Conservation (phyloP, 257 asterid species). For the Solanum medicagineum region DNA sequence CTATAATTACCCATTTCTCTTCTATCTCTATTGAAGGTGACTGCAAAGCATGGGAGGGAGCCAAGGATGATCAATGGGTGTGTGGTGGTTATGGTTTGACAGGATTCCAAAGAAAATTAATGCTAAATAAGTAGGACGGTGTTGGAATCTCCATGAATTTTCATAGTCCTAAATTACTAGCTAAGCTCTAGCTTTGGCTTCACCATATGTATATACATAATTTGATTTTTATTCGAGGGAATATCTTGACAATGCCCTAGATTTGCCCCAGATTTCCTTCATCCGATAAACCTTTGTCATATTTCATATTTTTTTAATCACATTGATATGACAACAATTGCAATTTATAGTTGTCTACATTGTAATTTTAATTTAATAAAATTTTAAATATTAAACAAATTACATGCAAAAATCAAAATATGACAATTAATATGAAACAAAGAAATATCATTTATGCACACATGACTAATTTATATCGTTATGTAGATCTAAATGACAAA, state of each 20-base stretch:
- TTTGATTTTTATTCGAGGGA: not conserved
- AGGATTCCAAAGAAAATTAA: no score
- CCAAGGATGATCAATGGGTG: not conserved
- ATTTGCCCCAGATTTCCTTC: not conserved
- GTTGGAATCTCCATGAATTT: not conserved
- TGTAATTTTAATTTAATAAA: not conserved
- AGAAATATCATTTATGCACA: not conserved
- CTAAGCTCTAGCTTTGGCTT: not conserved
- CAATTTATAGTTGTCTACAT: not conserved
- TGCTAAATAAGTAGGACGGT: no score
- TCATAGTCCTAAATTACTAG: not conserved
- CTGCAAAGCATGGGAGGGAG: not conserved
- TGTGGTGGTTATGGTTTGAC: not conserved
- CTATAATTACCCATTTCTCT: constrained; percentile 51
- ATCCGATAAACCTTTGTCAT: not conserved
- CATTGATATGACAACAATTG: not conserved
- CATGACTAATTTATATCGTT: not conserved
- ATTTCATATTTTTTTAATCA: not conserved
- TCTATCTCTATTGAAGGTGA: not conserved
- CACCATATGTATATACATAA: no score
- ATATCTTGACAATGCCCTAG: no score
- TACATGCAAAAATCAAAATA: no score
- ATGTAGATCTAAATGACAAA: not conserved
- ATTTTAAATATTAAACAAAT: no score
- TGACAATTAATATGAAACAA: no score